Percentiles rank a stretch among this genome's conserved stretches.
Conservation (phyloP, 2,329 filamentous ascomycete genomes). For the Aspergillus cejpii region DNA sequence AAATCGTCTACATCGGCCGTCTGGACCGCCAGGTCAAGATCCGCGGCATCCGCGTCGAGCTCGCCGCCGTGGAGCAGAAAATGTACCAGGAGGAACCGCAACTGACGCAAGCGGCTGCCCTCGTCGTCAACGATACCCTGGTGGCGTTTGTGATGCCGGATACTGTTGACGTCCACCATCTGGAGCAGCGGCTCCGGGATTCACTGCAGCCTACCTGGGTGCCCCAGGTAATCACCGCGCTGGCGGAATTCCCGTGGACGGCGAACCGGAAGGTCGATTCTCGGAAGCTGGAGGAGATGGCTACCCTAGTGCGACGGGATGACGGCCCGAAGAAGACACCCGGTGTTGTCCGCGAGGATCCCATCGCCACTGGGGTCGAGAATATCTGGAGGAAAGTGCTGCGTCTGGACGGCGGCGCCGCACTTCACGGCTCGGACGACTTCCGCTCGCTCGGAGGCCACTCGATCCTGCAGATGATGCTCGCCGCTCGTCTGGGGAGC, state of each 20-base stretch:
- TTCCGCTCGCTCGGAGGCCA: neutral
- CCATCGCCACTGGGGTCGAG: neutral
- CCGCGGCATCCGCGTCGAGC: constrained; percentile 1
- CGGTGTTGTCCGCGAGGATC: neutral
- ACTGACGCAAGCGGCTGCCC: neutral
- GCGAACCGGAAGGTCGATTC: neutral
- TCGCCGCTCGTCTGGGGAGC: constrained; percentile 1
- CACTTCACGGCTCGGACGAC: neutral
- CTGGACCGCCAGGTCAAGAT: constrained; percentile 2
- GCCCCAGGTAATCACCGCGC: neutral
- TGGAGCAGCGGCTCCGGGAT: neutral
- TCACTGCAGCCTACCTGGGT: neutral
- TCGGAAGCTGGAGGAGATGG: neutral
- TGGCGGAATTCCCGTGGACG: neutral
- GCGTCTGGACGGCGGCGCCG: neutral
- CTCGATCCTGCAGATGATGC: constrained; percentile 1
- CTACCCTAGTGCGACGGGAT: neutral
- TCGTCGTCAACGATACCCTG: constrained; percentile 1
- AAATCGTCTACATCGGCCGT: constrained; percentile 1
- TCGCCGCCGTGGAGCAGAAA: constrained; percentile 1
- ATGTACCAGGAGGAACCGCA: neutral
- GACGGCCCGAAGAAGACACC: neutral
- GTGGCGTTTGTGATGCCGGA: neutral
- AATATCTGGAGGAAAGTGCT: neutral
- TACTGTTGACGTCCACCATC: neutral